Conservation (phyloP, 2,329 filamentous ascomycete species). For the Teratosphaeria viscida region DNA sequence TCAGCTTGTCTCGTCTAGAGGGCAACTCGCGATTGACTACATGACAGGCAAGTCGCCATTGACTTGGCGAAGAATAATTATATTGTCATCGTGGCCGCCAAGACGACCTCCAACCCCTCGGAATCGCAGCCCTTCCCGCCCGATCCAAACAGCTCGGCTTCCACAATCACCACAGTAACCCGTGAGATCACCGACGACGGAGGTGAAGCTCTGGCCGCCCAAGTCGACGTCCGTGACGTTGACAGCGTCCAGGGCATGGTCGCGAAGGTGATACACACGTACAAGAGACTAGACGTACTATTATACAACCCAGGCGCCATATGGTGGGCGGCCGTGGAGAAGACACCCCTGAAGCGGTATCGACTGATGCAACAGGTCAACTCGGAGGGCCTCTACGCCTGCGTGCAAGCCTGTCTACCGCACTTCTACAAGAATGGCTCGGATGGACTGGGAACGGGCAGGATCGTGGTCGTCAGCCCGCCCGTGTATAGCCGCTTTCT, state of each 20-base stretch:
- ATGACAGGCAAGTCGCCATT: constrained; percentile 65
- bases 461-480: constrained; percentile 70
- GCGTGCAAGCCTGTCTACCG: constrained; percentile 58
- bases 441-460: constrained; percentile 37
- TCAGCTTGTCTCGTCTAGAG: not conserved
- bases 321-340: constrained; percentile 58
- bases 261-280: constrained; percentile 42
- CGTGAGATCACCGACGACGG: constrained; percentile 60
- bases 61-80: constrained; percentile 64
- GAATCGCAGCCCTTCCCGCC: constrained; percentile 55
- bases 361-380: constrained; percentile 65
- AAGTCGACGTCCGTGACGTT: constrained; percentile 60
- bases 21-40: not conserved
- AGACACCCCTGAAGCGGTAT: constrained; percentile 48
- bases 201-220: constrained; percentile 53
- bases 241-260: constrained; percentile 52
- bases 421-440: constrained; percentile 43
- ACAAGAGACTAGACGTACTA: constrained; percentile 59
- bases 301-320: constrained; percentile 80
- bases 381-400: constrained; percentile 63
- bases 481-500: constrained; percentile 82
- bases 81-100: constrained; percentile 68
- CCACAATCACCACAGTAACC: constrained; percentile 70
- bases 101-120: constrained; percentile 56
- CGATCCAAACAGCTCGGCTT: constrained; percentile 61